Evolutionary conservation across 1,284 basidiomycete species (phyloP).

Genomic region (Sanghuangporus weigelae): DNA sequence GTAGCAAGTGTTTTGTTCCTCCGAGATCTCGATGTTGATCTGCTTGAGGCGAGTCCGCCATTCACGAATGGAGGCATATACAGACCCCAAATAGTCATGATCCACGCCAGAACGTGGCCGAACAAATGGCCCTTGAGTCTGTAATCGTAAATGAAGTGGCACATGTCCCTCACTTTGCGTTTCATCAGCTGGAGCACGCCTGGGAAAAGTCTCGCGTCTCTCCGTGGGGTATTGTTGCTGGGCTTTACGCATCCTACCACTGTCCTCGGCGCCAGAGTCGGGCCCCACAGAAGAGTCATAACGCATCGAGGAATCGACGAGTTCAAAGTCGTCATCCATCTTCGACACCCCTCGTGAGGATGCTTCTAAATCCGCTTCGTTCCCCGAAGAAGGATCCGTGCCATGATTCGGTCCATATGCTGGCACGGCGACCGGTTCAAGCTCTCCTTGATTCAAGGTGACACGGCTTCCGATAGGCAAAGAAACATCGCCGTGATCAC

Average conservation of each 20-base stretch:
- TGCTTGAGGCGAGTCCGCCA: constrained; percentile 65
- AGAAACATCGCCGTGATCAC: constrained; percentile 49
- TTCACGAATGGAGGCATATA: constrained; percentile 62
- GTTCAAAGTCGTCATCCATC: constrained; percentile 5
- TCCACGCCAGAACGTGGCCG: constrained; percentile 64
- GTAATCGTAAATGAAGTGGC: constrained; percentile 63
- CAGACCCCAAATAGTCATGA: constrained; percentile 54
- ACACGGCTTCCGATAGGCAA: constrained; percentile 62
- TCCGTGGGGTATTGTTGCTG: constrained; percentile 31
- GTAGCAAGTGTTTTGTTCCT: constrained; percentile 59
- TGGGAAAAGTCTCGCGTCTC: constrained; percentile 60
- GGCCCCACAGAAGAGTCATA: background rate
- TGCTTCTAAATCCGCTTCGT: constrained; percentile 27
- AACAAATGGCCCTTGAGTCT: constrained; percentile 65
- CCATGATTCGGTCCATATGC: constrained; percentile 51
- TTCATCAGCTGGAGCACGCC: constrained; percentile 32
- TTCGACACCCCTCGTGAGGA: constrained; percentile 1
- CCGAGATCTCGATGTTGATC: constrained; percentile 65
- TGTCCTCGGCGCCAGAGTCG: constrained; percentile 3
- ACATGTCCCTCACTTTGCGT: constrained; percentile 31
- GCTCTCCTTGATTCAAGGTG: constrained; percentile 44
- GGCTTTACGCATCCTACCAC: background rate
- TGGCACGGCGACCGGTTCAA: constrained; percentile 42
- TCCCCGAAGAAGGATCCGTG: constrained; percentile 28
- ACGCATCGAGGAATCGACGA: background rate